A percentile compares a stretch with the other conserved stretches of the same genome.
These are phyloP conservation scores for Margaritispora aquatica DNA, from an alignment of 495 filamentous ascomycete genomes.

Conservation along the genomic window DNA sequence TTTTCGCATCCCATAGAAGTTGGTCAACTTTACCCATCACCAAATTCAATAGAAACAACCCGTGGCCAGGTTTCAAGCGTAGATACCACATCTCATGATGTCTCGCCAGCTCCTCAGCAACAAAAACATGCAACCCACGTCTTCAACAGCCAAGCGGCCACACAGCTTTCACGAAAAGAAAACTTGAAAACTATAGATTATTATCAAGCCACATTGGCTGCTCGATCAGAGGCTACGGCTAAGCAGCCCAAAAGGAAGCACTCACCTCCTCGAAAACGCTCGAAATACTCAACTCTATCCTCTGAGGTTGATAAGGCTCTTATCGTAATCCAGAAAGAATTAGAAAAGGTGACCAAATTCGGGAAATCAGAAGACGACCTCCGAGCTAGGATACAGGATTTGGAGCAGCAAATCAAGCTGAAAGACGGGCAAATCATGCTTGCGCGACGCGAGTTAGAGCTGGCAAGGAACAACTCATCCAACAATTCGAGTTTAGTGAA, in stretches of 20 bases:
- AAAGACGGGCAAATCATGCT: constrained; percentile 11
- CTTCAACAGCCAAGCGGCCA: too few relatives aligned
- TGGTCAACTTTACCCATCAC: constrained; percentile 1
- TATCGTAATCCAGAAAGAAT: constrained; percentile 13
- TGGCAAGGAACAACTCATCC: background rate
- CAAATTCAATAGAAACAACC: background rate
- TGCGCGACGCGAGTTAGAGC: background rate
- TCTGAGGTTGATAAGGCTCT: constrained; percentile 15
- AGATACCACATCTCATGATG: background rate
- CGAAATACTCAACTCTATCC: constrained; percentile 13
- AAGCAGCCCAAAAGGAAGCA: background rate
- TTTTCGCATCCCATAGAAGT: too few relatives aligned
- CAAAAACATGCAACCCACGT: too few relatives aligned
- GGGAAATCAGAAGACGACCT: constrained; percentile 6
- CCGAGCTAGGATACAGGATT: constrained; percentile 5
- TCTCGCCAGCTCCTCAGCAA: background rate
- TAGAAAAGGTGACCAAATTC: constrained; percentile 9
- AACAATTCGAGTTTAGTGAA: background rate
- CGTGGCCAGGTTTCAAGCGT: background rate
- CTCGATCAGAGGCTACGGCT: background rate
- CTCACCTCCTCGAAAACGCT: constrained; percentile 14
- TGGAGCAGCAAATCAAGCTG: constrained; percentile 13
- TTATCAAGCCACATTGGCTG: background rate
- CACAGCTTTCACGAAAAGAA: background rate
- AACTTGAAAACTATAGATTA: background rate